phyloP scores from a whole-genome alignment of 768 basidiomycete genomes.

The Tylopilus plumbeoviolaceoides region DNA sequence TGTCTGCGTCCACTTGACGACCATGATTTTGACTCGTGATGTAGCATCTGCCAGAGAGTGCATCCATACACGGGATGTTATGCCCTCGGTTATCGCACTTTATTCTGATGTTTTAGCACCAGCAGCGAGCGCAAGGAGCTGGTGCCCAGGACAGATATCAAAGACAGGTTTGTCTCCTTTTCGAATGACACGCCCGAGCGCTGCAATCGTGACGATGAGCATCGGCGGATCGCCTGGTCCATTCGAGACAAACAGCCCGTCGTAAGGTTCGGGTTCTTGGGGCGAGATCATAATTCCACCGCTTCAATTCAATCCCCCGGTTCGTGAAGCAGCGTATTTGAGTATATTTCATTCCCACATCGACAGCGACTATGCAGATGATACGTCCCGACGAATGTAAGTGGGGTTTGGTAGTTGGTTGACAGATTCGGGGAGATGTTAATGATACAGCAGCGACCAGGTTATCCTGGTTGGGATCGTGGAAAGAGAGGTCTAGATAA shows the following conservation, averaged over 20 bases:
- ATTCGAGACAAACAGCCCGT: slow-evolving; percentile 95
- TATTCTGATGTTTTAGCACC: slow-evolving; percentile 95
- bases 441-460: slow-evolving; percentile 89
- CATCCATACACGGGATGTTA: slow-evolving; percentile 96
- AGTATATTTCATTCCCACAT: slow-evolving; percentile 99
- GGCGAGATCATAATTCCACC: slow-evolving; percentile 94
- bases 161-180: slow-evolving; percentile 85
- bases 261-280: slow-evolving; percentile 76
- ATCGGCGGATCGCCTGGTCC: slow-evolving; percentile 96
- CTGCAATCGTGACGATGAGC: slow-evolving; percentile 65
- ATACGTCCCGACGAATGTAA: slow-evolving; percentile 76
- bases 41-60: slow-evolving; percentile 92
- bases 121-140: slow-evolving; percentile 90
- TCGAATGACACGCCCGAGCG: slow-evolving; percentile 63
- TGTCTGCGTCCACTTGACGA: slow-evolving; percentile 82
- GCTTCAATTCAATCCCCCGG: slow-evolving; percentile 93
- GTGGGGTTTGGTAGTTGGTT: slow-evolving; percentile 50
- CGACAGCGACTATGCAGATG: slow-evolving; percentile 83
- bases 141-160: slow-evolving; percentile 98
- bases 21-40: slow-evolving; percentile 99
- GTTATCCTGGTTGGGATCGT: slow-evolving; percentile 85
- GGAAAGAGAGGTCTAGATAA: slow-evolving; percentile 77
- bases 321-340: slow-evolving; percentile 94
- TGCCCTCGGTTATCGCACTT: slow-evolving; percentile 99
- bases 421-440: slow-evolving; percentile 49